Evolutionary conservation across 2,329 filamentous ascomycete genomes (phyloP).

Genomic region (Aspergillus pseudonomiae): DNA sequence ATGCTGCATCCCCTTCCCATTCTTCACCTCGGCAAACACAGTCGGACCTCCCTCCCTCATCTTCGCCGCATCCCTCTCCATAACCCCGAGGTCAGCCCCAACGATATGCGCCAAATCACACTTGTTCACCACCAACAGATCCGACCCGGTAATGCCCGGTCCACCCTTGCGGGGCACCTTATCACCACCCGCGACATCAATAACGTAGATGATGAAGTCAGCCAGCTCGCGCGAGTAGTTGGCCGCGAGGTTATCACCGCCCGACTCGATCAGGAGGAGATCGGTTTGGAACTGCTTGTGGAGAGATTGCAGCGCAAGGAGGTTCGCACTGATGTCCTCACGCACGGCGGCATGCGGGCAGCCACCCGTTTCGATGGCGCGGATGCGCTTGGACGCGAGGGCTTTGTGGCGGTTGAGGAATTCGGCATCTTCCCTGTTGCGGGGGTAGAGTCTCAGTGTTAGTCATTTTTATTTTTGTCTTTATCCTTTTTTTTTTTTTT

Average conservation of each 20-base stretch:
- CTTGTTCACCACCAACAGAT: constrained; percentile 94
- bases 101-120: constrained; percentile 89
- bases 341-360: constrained; percentile 96
- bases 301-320: constrained; percentile 86
- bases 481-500: neutral
- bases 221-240: constrained; percentile 96
- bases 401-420: constrained; percentile 88
- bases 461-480: neutral
- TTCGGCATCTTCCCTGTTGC: constrained; percentile 81
- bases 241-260: constrained; percentile 93
- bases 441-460: neutral
- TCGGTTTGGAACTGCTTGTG: constrained; percentile 80
- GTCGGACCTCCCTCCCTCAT: constrained; percentile 96
- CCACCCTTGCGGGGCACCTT: constrained; percentile 96
- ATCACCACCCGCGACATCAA: constrained; percentile 93
- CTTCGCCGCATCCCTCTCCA: constrained; percentile 92
- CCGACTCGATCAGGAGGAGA: constrained; percentile 89
- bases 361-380: constrained; percentile 95
- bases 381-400: constrained; percentile 79
- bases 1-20: constrained; percentile 78
- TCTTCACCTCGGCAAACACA: constrained; percentile 97
- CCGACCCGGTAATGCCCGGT: constrained; percentile 94
- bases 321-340: constrained; percentile 93
- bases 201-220: constrained; percentile 98
- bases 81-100: constrained; percentile 85